Evolutionary conservation across 2,329 filamentous ascomycete species (phyloP).

Genomic region (Fusarium torulosum): DNA sequence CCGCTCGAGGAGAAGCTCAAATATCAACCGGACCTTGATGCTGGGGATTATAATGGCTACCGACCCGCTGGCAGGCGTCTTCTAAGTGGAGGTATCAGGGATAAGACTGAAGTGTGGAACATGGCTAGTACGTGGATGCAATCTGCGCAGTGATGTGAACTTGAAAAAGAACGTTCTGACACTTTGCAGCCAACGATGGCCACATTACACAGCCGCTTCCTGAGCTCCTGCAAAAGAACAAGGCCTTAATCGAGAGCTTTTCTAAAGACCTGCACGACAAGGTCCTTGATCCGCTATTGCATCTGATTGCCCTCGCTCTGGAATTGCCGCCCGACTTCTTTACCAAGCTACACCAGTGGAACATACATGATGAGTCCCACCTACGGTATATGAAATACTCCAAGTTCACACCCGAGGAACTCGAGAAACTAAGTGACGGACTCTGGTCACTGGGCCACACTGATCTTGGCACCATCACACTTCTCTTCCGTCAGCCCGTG

Average conservation of each 20-base stretch:
- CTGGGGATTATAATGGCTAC: slow-evolving; percentile 69
- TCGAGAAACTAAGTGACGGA: slow-evolving; percentile 56
- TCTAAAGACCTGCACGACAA: slow-evolving; percentile 61
- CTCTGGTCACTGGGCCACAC: slow-evolving; percentile 66
- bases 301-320: slow-evolving; percentile 71
- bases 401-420: slow-evolving; percentile 62
- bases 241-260: background rate
- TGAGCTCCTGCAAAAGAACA: background rate
- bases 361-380: slow-evolving; percentile 69
- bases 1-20: slow-evolving; percentile 72
- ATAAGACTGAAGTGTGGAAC: slow-evolving; percentile 57
- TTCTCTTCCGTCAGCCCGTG: slow-evolving; percentile 70
- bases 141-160: no score
- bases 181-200: slow-evolving; percentile 47
- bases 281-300: slow-evolving; percentile 68
- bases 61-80: slow-evolving; percentile 59
- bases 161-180: no score
- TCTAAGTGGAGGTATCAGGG: slow-evolving; percentile 54
- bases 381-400: slow-evolving; percentile 73
- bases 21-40: slow-evolving; percentile 60
- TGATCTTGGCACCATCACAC: slow-evolving; percentile 67
- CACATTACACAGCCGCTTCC: slow-evolving; percentile 47
- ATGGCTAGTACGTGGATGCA: slow-evolving; percentile 49
- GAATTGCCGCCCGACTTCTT: slow-evolving; percentile 71
- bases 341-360: slow-evolving; percentile 66